These are phyloP conservation scores for Pseudogymnoascus sp. DNA, from an alignment of 2,329 filamentous ascomycete genomes.

Conservation along the genomic window DNA sequence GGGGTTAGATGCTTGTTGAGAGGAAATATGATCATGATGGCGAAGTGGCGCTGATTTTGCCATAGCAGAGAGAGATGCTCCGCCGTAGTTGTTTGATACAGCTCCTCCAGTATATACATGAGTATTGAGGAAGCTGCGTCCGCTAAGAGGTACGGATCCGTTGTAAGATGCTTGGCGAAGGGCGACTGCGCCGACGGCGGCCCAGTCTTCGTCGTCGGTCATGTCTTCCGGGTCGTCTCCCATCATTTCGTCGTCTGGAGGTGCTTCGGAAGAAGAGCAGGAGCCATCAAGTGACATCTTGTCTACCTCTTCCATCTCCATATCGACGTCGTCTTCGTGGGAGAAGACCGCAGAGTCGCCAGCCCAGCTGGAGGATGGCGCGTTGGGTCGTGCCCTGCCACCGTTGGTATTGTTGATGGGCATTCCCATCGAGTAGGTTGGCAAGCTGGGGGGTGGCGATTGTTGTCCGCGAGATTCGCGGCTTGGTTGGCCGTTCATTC, in stretches of 20 bases:
- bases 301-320: conserved; percentile 81
- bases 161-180: conserved; percentile 64
- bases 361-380: conserved; percentile 55
- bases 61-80: conserved; percentile 25
- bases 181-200: conserved; percentile 77
- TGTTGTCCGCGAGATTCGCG: conserved; percentile 34
- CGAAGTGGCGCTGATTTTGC: conserved; percentile 29
- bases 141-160: conserved; percentile 46
- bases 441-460: conserved; percentile 38
- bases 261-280: conserved; percentile 71
- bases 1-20: conserved; percentile 41
- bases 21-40: conserved; percentile 20
- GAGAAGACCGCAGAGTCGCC: conserved; percentile 71
- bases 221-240: conserved; percentile 76
- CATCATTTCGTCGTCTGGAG: conserved; percentile 56
- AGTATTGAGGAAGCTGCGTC: conserved; percentile 41
- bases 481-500: conserved; percentile 58
- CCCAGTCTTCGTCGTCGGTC: conserved; percentile 96
- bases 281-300: conserved; percentile 85
- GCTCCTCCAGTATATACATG: conserved; percentile 42
- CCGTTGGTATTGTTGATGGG: conserved; percentile 47
- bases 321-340: conserved; percentile 59
- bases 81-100: conserved; percentile 22
- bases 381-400: conserved; percentile 44
- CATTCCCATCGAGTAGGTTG: conserved; percentile 44